Percentiles rank a stretch among this genome's conserved stretches.
phyloP scores from a whole-genome alignment of 371 early-diverging fungal species.

The Haplosporangium sp. region DNA sequence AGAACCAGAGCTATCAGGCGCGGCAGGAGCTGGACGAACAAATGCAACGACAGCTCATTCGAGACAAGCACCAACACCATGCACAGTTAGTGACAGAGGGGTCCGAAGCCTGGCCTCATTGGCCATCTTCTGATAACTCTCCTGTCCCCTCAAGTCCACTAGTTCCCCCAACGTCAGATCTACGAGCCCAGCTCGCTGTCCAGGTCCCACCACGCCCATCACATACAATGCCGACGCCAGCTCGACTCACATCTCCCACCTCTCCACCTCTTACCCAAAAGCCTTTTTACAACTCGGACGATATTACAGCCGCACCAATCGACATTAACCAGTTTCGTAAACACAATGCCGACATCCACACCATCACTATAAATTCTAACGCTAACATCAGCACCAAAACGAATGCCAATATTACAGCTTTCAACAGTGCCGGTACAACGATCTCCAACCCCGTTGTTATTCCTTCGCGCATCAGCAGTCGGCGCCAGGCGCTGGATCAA shows the following conservation, averaged over 20 bases:
- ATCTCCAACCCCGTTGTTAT: too few species aligned
- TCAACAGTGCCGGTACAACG: too few species aligned
- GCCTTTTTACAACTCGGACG: slow-evolving; percentile 30
- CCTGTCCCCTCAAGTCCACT: not conserved
- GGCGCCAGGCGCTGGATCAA: too few species aligned
- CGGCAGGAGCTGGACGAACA: not conserved
- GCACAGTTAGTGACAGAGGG: slow-evolving; percentile 25
- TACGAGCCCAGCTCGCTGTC: not conserved
- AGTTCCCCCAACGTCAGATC: not conserved
- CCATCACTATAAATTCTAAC: too few species aligned
- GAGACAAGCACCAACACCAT: slow-evolving; percentile 4
- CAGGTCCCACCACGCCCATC: not conserved
- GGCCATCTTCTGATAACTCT: slow-evolving; percentile 19
- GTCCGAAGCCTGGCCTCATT: slow-evolving; percentile 37
- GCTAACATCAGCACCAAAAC: too few species aligned
- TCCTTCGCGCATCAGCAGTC: too few species aligned
- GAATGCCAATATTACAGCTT: too few species aligned
- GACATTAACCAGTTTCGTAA: too few species aligned
- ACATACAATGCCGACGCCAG: not conserved
- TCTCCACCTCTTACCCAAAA: not conserved
- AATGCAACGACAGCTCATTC: not conserved
- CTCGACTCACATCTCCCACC: not conserved
- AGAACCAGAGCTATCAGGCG: not conserved
- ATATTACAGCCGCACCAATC: slow-evolving; percentile 17
- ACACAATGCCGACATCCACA: too few species aligned